These are phyloP conservation scores for Salicornia ramosissima DNA, from an alignment of 148 eudicot genomes.

Conservation along the genomic window DNA sequence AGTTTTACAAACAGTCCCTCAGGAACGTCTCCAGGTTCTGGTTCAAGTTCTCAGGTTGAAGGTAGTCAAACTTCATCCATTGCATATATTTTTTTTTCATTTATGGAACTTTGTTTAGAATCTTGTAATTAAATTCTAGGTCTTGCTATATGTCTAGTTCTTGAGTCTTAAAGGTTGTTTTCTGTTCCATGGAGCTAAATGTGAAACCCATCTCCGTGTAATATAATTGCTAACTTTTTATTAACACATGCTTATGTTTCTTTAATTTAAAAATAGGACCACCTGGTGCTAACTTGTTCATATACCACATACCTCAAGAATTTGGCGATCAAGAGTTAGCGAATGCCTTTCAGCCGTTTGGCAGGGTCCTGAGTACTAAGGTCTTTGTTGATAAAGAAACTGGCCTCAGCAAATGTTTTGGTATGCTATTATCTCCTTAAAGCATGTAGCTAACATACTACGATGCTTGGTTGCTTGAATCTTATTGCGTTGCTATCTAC, in stretches of 20 bases:
- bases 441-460: background rate
- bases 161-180: background rate
- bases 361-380: conserved; percentile 89
- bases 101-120: background rate
- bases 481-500: conserved; percentile 35
- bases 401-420: conserved; percentile 94
- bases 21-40: conserved; percentile 66
- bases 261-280: conserved; percentile 53
- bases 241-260: background rate
- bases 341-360: conserved; percentile 67
- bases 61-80: conserved; percentile 36
- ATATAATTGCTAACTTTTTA: background rate
- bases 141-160: background rate
- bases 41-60: conserved; percentile 67
- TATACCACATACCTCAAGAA: conserved; percentile 98
- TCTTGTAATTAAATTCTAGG: background rate
- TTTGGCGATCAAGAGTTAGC: conserved; percentile 86
- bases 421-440: conserved; percentile 33
- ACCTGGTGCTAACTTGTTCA: conserved; percentile 90
- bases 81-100: background rate
- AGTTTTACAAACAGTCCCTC: conserved; percentile 49
- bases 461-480: conserved; percentile 14
- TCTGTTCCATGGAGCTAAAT: background rate
- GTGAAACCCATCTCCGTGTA: background rate
- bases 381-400: conserved; percentile 91